A percentile compares a stretch with the other conserved stretches of the same genome.
Evolutionary conservation across 257 asterid genomes (phyloP).

Genomic region (Linderniella brevidens): DNA sequence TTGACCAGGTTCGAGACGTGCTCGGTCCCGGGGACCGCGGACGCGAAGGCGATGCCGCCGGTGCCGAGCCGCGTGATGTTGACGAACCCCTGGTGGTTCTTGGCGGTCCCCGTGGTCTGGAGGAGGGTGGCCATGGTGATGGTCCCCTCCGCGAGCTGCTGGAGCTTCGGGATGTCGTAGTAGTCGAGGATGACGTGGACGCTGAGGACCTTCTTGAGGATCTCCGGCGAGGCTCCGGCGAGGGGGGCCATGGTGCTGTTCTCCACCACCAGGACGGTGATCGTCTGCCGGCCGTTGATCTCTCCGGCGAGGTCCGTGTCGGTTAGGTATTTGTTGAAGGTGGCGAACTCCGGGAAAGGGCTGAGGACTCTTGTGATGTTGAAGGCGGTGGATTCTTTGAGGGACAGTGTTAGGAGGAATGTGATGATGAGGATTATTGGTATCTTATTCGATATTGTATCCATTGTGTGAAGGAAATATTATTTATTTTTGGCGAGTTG

Average conservation of each 20-base stretch:
- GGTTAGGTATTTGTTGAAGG: constrained; percentile 26
- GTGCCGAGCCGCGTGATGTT: constrained; percentile 18
- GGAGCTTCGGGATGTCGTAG: constrained; percentile 39
- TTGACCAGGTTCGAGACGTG: constrained; percentile 12
- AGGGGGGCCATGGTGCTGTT: constrained; percentile 25
- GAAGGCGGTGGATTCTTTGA: constrained; percentile 19
- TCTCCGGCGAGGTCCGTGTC: constrained; percentile 19
- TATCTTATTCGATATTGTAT: too few relatives aligned
- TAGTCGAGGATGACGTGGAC: constrained; percentile 60
- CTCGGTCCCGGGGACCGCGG: constrained; percentile 33
- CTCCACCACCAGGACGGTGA: constrained; percentile 47
- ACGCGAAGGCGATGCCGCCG: constrained; percentile 31
- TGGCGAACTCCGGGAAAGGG: constrained; percentile 27
- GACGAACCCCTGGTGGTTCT: constrained; percentile 43
- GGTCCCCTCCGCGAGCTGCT: constrained; percentile 14
- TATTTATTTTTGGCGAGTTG: too few relatives aligned
- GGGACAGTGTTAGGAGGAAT: constrained; percentile 5
- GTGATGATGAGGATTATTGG: background rate
- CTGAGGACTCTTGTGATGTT: constrained; percentile 42
- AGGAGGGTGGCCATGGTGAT: constrained; percentile 35
- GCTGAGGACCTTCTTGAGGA: constrained; percentile 24
- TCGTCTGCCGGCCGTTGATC: constrained; percentile 30
- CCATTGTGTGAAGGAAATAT: too few relatives aligned
- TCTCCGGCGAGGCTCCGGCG: constrained; percentile 19
- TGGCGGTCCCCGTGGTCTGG: constrained; percentile 37